Base-by-base conservation (phyloP, 2,329 filamentous ascomycete species). In the Alternaria postmessia region DNA sequence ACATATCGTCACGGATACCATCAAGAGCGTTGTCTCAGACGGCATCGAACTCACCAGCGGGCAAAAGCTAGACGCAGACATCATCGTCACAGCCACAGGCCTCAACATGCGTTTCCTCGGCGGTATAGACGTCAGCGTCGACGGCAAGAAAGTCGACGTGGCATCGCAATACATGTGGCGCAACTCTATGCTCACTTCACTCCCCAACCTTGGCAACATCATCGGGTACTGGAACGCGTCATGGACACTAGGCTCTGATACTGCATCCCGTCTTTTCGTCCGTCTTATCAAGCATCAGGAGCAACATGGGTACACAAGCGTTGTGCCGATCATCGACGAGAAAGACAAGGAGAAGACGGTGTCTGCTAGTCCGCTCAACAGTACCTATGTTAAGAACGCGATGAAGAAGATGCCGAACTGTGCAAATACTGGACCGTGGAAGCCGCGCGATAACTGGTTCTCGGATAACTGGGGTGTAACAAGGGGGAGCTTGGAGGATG, bases 61-160 rank as follows among this genome's bases (percentile, higher is more conserved):
- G 28, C 69, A 78, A 47, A 79, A 78, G 61, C 70, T 91, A 0
- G 72, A 83, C 12, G 83, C 88, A 0, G 88, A 91, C 66, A 82
- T 87, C 57, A 88, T 91, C 64, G 79, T 91, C 54, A 89, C 88
- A 0, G 89, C 89, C 0, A 91, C 89, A 0, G 89, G 89, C 0
- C 80, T 90, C 2, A 83, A 83, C 53, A 74, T 90, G 43, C 74
- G 80, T 9, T 79, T 90, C 38, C 85, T 83, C 1, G 87, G 87
- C 24, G 80, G 81, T 20, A 82, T 86, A 32, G 70, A 78, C 2
- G 65, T 89, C 12, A 69, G 71, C 1, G 76, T 90, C 7, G 86
- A 91, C 63, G 84, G 83, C 6, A 63, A 78, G 18, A 70, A 74
- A 0, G 64, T 87, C 41, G 69, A 84, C 5, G 59, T 85, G 1